phyloP scores from a whole-genome alignment of 2,329 filamentous ascomycete genomes.

The Aspergillus pseudoterreus region DNA sequence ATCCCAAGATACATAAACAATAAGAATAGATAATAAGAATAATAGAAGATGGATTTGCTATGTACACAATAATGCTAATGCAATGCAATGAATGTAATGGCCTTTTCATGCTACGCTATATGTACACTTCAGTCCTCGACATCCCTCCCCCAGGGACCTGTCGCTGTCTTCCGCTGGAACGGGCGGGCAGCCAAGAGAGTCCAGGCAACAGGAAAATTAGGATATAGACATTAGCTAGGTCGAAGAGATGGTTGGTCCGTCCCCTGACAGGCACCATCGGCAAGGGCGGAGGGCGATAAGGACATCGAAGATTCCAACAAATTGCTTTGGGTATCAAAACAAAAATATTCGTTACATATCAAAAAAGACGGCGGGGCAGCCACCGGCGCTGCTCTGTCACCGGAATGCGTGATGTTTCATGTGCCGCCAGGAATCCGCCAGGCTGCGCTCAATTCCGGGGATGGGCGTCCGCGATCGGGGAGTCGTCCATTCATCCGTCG shows the following conservation, averaged over 20 bases:
- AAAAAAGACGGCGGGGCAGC: background rate
- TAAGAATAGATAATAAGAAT: too few species aligned
- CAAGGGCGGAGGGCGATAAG: too few species aligned
- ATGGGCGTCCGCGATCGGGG: conserved; percentile 23
- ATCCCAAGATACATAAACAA: too few species aligned
- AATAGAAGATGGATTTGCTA: too few species aligned
- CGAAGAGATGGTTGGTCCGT: background rate
- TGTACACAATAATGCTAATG: too few species aligned
- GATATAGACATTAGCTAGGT: conserved; percentile 3
- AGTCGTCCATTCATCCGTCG: conserved; percentile 31
- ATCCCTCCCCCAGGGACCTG: too few species aligned
- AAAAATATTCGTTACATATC: conserved; percentile 7
- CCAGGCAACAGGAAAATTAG: background rate
- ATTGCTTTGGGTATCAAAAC: conserved; percentile 14
- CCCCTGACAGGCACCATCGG: too few species aligned
- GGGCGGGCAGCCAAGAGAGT: background rate
- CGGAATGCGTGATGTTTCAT: conserved; percentile 33
- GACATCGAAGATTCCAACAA: background rate
- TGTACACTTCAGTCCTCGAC: background rate
- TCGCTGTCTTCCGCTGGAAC: background rate
- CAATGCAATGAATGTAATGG: background rate
- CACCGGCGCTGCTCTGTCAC: conserved; percentile 11
- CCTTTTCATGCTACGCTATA: background rate
- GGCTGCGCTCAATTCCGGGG: conserved; percentile 29
- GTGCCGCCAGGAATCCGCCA: conserved; percentile 33